Percentiles rank a stretch among this genome's conserved stretches.
phyloP scores from a whole-genome alignment of 371 early-diverging fungal genomes.

The Gilbertella persicaria region DNA sequence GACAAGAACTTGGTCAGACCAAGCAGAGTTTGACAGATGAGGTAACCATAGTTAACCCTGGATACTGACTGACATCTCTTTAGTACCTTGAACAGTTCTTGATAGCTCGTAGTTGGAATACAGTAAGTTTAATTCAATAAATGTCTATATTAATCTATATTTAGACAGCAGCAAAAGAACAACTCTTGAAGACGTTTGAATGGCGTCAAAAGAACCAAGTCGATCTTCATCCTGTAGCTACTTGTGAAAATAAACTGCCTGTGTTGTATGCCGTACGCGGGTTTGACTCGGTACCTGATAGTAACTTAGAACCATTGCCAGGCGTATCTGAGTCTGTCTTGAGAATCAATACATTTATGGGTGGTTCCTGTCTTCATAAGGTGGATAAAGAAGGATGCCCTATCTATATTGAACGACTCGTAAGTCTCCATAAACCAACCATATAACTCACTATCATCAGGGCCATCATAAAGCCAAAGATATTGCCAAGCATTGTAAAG shows the following conservation, averaged over 20 bases:
- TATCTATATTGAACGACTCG: constrained; percentile 75
- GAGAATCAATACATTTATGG: constrained; percentile 69
- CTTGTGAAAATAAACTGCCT: constrained; percentile 62
- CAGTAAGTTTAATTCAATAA: constrained; percentile 40
- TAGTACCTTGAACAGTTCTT: constrained; percentile 62
- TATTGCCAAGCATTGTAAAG: constrained; percentile 63
- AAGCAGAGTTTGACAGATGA: constrained; percentile 13
- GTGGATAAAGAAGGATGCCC: constrained; percentile 80
- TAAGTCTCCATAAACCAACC: constrained; percentile 1
- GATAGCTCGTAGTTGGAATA: constrained; percentile 62
- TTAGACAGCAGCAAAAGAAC: constrained; percentile 67
- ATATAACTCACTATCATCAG: constrained; percentile 27
- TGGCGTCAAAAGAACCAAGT: constrained; percentile 76
- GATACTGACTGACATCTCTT: not conserved
- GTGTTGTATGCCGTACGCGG: constrained; percentile 79
- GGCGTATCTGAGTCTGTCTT: constrained; percentile 72
- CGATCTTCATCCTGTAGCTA: constrained; percentile 68
- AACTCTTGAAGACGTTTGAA: constrained; percentile 62
- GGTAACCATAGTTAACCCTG: not conserved
- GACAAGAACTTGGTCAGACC: constrained; percentile 14
- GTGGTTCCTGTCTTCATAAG: constrained; percentile 83
- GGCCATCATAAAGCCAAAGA: constrained; percentile 76
- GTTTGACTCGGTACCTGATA: constrained; percentile 63
- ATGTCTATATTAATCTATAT: not conserved
- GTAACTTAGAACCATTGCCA: constrained; percentile 64